These are phyloP conservation scores for Cladobotryum protrusum DNA, from an alignment of 2,329 filamentous ascomycete species.

Conservation along the genomic window DNA sequence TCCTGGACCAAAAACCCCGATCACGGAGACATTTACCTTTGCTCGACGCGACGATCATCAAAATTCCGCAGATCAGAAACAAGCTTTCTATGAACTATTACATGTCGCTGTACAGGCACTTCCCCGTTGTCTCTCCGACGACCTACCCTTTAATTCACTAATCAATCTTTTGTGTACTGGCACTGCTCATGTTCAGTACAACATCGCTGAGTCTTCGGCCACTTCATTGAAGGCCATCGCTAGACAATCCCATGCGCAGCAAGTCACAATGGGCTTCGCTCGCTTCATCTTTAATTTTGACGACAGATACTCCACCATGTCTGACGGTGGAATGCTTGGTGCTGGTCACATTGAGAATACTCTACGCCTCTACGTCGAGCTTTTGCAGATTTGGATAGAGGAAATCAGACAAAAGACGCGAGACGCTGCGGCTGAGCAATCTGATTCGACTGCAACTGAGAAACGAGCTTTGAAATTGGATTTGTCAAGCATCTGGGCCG, in stretches of 20 bases:
- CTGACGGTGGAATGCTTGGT: slow-evolving; percentile 92
- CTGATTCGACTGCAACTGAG: slow-evolving; percentile 57
- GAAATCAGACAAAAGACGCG: slow-evolving; percentile 84
- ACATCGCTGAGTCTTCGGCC: slow-evolving; percentile 87
- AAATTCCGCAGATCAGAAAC: slow-evolving; percentile 71
- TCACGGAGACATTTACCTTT: slow-evolving; percentile 91
- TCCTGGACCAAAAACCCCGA: slow-evolving; percentile 85
- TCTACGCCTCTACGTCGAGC: slow-evolving; percentile 82
- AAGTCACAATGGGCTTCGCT: slow-evolving; percentile 93
- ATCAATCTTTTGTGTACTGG: slow-evolving; percentile 95
- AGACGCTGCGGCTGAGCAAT: slow-evolving; percentile 59
- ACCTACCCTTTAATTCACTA: slow-evolving; percentile 87
- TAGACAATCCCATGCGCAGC: slow-evolving; percentile 83
- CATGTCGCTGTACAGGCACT: slow-evolving; percentile 94
- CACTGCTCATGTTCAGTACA: slow-evolving; percentile 87
- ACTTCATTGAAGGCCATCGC: slow-evolving; percentile 94
- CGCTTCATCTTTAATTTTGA: slow-evolving; percentile 99
- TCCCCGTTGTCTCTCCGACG: slow-evolving; percentile 83
- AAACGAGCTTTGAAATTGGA: slow-evolving; percentile 74
- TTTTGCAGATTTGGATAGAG: slow-evolving; percentile 95
- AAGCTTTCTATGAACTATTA: slow-evolving; percentile 90
- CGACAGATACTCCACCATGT: slow-evolving; percentile 94
- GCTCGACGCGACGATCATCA: slow-evolving; percentile 72
- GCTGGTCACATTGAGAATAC: slow-evolving; percentile 93
- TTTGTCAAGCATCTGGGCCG: slow-evolving; percentile 79